These are phyloP conservation scores for Diphasiastrum complanatum DNA, from an alignment of 83 land plant species.

Conservation along the genomic window DNA sequence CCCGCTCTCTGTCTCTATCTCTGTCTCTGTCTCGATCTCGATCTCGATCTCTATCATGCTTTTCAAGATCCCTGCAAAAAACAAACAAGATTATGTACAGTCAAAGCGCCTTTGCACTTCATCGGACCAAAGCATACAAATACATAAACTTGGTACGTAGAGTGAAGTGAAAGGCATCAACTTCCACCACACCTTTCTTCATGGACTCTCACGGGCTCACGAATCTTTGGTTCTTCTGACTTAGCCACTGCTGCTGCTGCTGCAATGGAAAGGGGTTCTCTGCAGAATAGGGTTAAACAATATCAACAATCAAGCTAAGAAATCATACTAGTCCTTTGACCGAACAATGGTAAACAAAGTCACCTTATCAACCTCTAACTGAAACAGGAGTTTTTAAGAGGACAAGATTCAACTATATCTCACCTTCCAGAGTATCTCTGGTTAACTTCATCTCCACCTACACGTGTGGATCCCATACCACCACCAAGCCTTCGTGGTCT, in stretches of 20 bases:
- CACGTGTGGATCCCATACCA: conserved; percentile 93
- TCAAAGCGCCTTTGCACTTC: not conserved
- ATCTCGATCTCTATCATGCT: conserved; percentile 25
- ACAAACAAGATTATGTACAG: not conserved
- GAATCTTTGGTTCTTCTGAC: conserved; percentile 67
- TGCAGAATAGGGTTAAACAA: conserved; percentile 20
- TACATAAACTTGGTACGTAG: not conserved
- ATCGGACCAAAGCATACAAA: not conserved
- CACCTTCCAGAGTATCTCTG: conserved; percentile 87
- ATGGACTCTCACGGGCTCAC: conserved; percentile 55
- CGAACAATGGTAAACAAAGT: too few relatives aligned
- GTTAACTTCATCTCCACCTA: conserved; percentile 91
- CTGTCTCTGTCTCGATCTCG: conserved; percentile 32
- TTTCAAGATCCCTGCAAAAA: conserved; percentile 40
- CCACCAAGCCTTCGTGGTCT: conserved; percentile 95
- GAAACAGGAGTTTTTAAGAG: not conserved
- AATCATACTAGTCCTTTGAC: too few relatives aligned
- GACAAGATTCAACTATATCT: not conserved
- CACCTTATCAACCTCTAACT: too few relatives aligned
- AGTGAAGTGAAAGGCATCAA: not conserved
- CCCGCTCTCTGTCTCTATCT: conserved; percentile 50
- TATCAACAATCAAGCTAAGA: not conserved
- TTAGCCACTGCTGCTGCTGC: conserved; percentile 41
- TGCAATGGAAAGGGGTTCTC: conserved; percentile 58
- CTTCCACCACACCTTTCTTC: conserved; percentile 47